Percentiles rank a stretch among this genome's conserved stretches.
Evolutionary conservation across 2,329 filamentous ascomycete genomes (phyloP).

Genomic region (Ascochyta koolunga): DNA sequence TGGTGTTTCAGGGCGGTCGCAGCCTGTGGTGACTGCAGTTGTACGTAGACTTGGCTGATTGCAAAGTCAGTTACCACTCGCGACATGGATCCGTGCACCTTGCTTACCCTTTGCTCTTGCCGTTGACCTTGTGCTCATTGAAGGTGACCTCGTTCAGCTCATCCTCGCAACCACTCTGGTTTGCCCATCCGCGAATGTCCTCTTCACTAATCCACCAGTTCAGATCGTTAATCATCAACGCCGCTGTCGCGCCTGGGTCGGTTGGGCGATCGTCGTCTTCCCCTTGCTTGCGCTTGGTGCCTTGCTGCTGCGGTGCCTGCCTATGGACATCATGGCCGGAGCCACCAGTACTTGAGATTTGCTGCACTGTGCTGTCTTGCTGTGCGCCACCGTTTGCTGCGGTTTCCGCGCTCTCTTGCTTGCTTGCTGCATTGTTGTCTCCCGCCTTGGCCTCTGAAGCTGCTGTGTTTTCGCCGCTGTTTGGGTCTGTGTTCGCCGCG

Average conservation of each 20-base stretch:
- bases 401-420: slow-evolving; percentile 29
- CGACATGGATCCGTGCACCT: too few relatives aligned
- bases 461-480: slow-evolving; percentile 22
- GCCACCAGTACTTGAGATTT: slow-evolving; percentile 52
- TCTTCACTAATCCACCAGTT: slow-evolving; percentile 95
- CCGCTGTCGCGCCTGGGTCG: slow-evolving; percentile 68
- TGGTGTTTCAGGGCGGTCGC: slow-evolving; percentile 83
- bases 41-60: slow-evolving; percentile 75
- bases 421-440: slow-evolving; percentile 19
- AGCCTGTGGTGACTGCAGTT: slow-evolving; percentile 82
- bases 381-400: slow-evolving; percentile 29
- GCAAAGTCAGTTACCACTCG: slow-evolving; percentile 14
- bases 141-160: slow-evolving; percentile 94
- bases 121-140: slow-evolving; percentile 98
- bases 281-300: slow-evolving; percentile 67
- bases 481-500: slow-evolving; percentile 42
- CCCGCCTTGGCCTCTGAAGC: slow-evolving; percentile 17
- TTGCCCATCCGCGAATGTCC: slow-evolving; percentile 86
- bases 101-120: slow-evolving; percentile 93
- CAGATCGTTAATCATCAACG: slow-evolving; percentile 85
- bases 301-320: slow-evolving; percentile 59
- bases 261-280: slow-evolving; percentile 58
- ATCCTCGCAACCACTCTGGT: slow-evolving; percentile 77
- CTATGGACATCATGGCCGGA: slow-evolving; percentile 47
- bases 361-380: slow-evolving; percentile 46